Conservation (phyloP, 1,284 basidiomycete genomes). For the Rhodotorula sp. region DNA sequence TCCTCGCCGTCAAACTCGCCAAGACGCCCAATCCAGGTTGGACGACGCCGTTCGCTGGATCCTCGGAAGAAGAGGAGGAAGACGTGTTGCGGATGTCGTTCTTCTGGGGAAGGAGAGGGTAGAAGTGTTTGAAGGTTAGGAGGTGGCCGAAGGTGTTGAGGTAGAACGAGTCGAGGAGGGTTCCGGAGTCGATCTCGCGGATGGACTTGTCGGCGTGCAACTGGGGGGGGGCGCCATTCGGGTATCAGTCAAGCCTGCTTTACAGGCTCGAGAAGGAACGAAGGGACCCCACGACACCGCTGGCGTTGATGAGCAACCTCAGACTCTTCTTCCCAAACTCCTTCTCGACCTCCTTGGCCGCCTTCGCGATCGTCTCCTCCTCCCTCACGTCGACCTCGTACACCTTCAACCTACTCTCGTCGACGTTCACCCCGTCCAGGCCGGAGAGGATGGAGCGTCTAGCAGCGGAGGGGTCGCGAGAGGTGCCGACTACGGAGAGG, state of each 20-base stretch:
- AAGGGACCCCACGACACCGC: constrained; percentile 51
- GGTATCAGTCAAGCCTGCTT: no score
- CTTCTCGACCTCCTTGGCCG: constrained; percentile 50
- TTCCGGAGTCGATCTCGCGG: constrained; percentile 48
- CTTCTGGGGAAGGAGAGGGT: constrained; percentile 53
- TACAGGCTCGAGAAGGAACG: background rate
- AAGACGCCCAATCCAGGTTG: constrained; percentile 49
- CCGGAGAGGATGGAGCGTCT: constrained; percentile 46
- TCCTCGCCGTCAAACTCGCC: constrained; percentile 54
- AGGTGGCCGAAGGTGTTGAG: constrained; percentile 54
- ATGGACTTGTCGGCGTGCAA: constrained; percentile 56
- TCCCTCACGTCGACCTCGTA: constrained; percentile 50
- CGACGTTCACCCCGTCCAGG: constrained; percentile 8
- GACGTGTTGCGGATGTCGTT: constrained; percentile 44
- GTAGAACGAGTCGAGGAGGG: constrained; percentile 47
- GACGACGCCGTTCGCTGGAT: constrained; percentile 51
- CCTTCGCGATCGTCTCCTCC: constrained; percentile 51
- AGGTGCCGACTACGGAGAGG: constrained; percentile 53
- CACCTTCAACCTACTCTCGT: constrained; percentile 48
- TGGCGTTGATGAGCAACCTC: constrained; percentile 53
- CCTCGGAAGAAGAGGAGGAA: constrained; percentile 31
- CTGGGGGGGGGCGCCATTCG: constrained; percentile 29
- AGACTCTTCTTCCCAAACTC: constrained; percentile 50
- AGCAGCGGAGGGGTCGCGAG: constrained; percentile 47
- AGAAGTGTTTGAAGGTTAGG: constrained; percentile 55